Evolutionary conservation across 192 early-diverging fungal species (phyloP), one percentile per base, ranked within the genome.

Genomic region (Kickxella alabastrina): DNA sequence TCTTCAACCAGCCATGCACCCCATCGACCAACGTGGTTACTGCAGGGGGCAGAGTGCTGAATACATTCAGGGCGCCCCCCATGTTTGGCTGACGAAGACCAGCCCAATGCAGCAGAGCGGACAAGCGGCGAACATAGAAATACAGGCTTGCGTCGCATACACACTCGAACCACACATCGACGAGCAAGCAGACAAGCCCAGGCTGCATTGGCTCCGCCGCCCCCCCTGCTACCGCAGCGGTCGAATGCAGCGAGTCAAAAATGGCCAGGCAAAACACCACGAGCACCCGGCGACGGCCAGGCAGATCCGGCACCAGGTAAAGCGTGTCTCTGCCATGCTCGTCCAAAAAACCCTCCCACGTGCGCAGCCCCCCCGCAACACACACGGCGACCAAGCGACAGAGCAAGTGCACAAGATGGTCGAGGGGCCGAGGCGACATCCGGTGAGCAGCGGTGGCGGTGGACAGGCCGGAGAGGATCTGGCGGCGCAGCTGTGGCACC

Each of bases 291-390:
- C 72, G 65, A 13, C 61, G 60, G 0, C 56, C 65, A 10, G 27
- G 29, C n/a, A 27, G 12, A 37, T 53, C 57, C 0, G 60, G 61
- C 10, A 68, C 54, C 41, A 75, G 21, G 24, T 75, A 43, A 34
- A 75, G 32, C 27, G 52, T 68, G 31, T 75, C 72, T 0, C 72
- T 59, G 13, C 72, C 72, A n/a, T 68, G 43, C 57, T 68, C 72
- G 22, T 68, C 65, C 21, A 75, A 39, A 35, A 75, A 75, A 36
- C 72, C 66, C 44, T 75, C 65, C 72, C 72, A 75, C 2, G 72
- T 67, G 6, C 72, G 55, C 52, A 64, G 26, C 12, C 65, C 57
- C 1, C 49, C 60, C 4, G 44, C 52, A n/a, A 75, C 72, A 21
- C 72, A 75, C 2, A 51, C 31, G 2, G 60, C 55, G 10, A 75